Percentiles rank a stretch among this genome's conserved stretches.
Evolutionary conservation across 176 grass and related monocot genomes (phyloP).

Genomic region (Puya raimondii): DNA sequence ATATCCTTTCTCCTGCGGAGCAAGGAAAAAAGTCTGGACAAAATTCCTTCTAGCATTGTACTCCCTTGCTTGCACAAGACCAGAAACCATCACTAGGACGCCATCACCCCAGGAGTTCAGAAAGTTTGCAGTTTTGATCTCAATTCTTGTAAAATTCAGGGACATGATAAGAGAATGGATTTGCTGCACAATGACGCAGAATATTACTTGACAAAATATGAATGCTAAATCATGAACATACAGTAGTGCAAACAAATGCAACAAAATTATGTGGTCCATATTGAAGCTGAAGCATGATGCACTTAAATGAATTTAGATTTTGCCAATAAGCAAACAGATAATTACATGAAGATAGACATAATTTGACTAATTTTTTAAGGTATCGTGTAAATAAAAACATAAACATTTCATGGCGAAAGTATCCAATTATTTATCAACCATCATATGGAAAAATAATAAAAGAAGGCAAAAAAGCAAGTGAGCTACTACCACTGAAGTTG

Average conservation of each 20-base stretch:
- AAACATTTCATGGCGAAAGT: too few species aligned
- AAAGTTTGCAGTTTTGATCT: constrained; percentile 84
- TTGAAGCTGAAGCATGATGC: too few species aligned
- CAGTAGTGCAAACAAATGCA: neutral
- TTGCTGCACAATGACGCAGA: constrained; percentile 38
- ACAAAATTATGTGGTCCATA: neutral
- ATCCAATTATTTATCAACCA: too few species aligned
- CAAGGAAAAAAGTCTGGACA: constrained; percentile 89
- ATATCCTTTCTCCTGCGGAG: constrained; percentile 94
- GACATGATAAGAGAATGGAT: constrained; percentile 79
- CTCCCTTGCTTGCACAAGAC: constrained; percentile 67
- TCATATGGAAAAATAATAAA: too few species aligned
- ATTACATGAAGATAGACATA: too few species aligned
- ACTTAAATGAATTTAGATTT: too few species aligned
- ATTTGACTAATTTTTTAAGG: too few species aligned
- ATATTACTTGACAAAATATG: neutral
- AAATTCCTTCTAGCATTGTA: constrained; percentile 67
- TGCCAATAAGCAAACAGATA: too few species aligned
- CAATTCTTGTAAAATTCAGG: constrained; percentile 78
- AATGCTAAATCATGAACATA: neutral
- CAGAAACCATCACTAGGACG: constrained; percentile 78
- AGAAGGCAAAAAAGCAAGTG: too few species aligned
- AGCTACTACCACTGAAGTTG: too few species aligned
- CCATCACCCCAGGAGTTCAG: constrained; percentile 79
- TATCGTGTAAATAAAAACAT: too few species aligned